Base-by-base conservation (phyloP, 1,284 basidiomycete genomes). In the Tilletia caries region DNA sequence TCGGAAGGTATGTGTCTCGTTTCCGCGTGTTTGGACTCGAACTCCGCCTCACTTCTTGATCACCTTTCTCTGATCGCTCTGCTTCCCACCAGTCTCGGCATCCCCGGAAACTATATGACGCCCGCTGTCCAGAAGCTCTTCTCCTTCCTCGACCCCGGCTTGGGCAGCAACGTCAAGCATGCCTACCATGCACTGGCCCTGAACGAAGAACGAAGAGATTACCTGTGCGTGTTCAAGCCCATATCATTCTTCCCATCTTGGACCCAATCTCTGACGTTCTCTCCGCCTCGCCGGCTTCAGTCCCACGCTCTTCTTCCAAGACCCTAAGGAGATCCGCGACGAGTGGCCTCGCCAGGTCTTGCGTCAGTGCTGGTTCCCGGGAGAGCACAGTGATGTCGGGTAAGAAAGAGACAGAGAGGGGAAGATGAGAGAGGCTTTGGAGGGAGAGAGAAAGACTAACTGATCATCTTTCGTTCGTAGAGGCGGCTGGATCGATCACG, bases 101-200 rank as follows among this genome's bases (percentile, higher is more conserved):
- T 79, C 32, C 76, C 74, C 1, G 76, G 74, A 4, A 41, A 66
- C 64, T 79, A 75, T 41, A 66, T 73, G 68, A 69, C 69, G 37
- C 74, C 75, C 18, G 68, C 65, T 10, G 69, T 73, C 72, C 62
- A 73, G 32, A 70, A 73, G 33, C 74, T 74, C 41, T 77, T 78
- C 66, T 75, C 75, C 6, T 80, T 82, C 65, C 77, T 76, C 68
- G 81, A 83, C 65, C 76, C 81, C 0, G 73, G 74, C 0, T 71
- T 83, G 37, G 77, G 77, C 5, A 62, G 70, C 32, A 77, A 78
- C 52, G 75, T 83, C 33, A 66, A 76, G 48, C 70, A 77, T 33
- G 82, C 75, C 4, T 79, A 79, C 60, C 82, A 82, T 46, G 81
- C 81, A 25, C 64, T 82, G 41, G 71, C 74, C 6, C 68, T 82